Evolutionary conservation across 148 eudicot genomes (phyloP).

Genomic region (Persicaria tinctoria): DNA sequence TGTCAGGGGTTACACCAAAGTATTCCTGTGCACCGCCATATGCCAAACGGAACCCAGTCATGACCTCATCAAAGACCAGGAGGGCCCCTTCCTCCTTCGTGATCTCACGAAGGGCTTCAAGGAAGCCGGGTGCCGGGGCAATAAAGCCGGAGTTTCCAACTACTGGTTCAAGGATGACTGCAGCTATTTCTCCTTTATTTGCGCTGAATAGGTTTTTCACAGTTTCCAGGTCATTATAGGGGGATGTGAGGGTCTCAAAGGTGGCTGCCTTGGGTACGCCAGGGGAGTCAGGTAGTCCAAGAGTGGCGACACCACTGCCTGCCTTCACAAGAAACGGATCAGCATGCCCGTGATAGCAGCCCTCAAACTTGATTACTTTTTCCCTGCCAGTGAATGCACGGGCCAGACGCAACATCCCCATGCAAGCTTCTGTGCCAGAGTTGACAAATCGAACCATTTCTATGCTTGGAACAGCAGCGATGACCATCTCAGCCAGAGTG

Average conservation of each 20-base stretch:
- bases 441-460: conserved; percentile 98
- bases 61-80: conserved; percentile 86
- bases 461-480: conserved; percentile 91
- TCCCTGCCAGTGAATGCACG: conserved; percentile 81
- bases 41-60: conserved; percentile 89
- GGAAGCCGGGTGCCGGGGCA: conserved; percentile 64
- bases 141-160: conserved; percentile 94
- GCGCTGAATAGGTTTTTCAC: conserved; percentile 50
- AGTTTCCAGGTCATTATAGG: conserved; percentile 59
- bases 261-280: conserved; percentile 91
- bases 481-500: conserved; percentile 80
- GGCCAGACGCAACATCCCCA: conserved; percentile 91
- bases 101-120: conserved; percentile 48
- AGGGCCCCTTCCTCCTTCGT: conserved; percentile 69
- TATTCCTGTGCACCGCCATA: conserved; percentile 97
- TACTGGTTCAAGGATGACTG: conserved; percentile 85
- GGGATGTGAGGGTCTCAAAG: conserved; percentile 60
- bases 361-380: conserved; percentile 88
- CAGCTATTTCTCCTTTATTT: conserved; percentile 80
- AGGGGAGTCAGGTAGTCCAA: conserved; percentile 93
- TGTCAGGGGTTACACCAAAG: conserved; percentile 78
- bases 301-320: conserved; percentile 94
- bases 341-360: conserved; percentile 98
- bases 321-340: conserved; percentile 94
- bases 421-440: conserved; percentile 98